Percentiles rank a stretch among this genome's conserved stretches.
Conservation (phyloP, 495 filamentous ascomycete genomes). For the Penicillium crystallinum region DNA sequence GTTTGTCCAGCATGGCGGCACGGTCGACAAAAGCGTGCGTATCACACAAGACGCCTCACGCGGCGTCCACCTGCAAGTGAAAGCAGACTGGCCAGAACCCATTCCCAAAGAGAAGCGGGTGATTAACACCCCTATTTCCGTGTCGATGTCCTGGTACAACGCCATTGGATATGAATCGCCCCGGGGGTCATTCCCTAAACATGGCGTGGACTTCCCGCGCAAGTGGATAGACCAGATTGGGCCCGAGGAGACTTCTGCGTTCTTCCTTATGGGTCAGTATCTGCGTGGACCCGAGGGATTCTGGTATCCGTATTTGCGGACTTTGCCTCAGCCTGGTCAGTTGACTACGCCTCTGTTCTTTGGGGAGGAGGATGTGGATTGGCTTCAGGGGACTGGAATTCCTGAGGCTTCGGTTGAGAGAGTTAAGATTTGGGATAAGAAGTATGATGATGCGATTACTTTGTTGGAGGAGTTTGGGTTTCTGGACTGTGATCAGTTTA, state of each 20-base stretch:
- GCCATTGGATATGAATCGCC: constrained; percentile 30
- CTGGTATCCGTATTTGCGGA: constrained; percentile 59
- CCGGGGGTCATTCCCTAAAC: constrained; percentile 25
- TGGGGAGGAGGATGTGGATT: constrained; percentile 49
- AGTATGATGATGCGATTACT: constrained; percentile 40
- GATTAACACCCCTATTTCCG: constrained; percentile 39
- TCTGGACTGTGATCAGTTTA: constrained; percentile 30
- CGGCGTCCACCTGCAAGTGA: constrained; percentile 46
- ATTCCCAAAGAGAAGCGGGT: constrained; percentile 32
- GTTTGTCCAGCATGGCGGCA: constrained; percentile 39
- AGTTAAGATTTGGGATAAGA: constrained; percentile 40
- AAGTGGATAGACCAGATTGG: constrained; percentile 34
- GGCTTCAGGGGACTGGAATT: constrained; percentile 59
- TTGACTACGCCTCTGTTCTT: constrained; percentile 58
- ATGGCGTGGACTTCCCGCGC: constrained; percentile 31
- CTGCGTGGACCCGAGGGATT: constrained; percentile 44
- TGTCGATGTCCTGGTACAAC: constrained; percentile 52
- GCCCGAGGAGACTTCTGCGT: constrained; percentile 34
- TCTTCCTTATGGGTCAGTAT: constrained; percentile 57
- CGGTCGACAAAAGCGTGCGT: constrained; percentile 35
- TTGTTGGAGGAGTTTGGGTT: constrained; percentile 32
- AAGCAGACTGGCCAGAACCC: constrained; percentile 18
- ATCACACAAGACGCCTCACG: constrained; percentile 36
- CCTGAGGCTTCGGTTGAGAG: constrained; percentile 40
- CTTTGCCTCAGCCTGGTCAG: constrained; percentile 48